Base-by-base conservation (phyloP, 148 eudicot species). In the Dysphania ambrosioides region DNA sequence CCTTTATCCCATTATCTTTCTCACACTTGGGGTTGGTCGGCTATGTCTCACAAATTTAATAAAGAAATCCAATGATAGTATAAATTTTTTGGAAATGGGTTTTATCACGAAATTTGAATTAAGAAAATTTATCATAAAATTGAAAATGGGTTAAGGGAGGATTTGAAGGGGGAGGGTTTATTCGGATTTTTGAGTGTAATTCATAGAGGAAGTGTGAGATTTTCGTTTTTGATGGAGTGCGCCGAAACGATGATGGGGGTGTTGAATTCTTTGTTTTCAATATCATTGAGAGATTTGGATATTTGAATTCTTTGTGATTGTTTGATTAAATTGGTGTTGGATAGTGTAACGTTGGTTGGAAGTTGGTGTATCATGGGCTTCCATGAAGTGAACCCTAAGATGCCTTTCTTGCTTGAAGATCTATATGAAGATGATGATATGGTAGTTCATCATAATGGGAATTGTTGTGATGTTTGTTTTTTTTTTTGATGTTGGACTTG, bases 321-420 rank as follows among this genome's bases (percentile, higher is more conserved):
- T n/a, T 30, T 64, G 59, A 61, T 40, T 71, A 19, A 60, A 58
- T 78, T 69, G 21, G 26, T 72, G 49, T 79, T 79, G 40, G 70
- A 78, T 68, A 38, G 72, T 77, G 58, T 77, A 89, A 92, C 56
- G 81, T 71, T 59, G 89, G 92, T 68, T 81, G 88, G 61, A 70
- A 82, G 65, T 66, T 91, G 68, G 84, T 78, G 70, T 94, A 94
- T 87, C 91, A 87, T 77, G 88, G 98, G 47, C 88, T 87, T 77
- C 92, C 93, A 4, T 91, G 98, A 97, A 90, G 76, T 74, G 98
- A 94, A 68, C 96, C 96, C 97, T 9, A 86, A 91, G 68, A 88
- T 92, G 15, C 98, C 98, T 2, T 86, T 85, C 79, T 73, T 81
- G 81, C 83, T 94, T 40, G 85, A 91, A 77, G 87, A 91, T 64